These are phyloP conservation scores for Mariannaea elegans DNA, from an alignment of 2,329 filamentous ascomycete genomes.

Conservation along the genomic window DNA sequence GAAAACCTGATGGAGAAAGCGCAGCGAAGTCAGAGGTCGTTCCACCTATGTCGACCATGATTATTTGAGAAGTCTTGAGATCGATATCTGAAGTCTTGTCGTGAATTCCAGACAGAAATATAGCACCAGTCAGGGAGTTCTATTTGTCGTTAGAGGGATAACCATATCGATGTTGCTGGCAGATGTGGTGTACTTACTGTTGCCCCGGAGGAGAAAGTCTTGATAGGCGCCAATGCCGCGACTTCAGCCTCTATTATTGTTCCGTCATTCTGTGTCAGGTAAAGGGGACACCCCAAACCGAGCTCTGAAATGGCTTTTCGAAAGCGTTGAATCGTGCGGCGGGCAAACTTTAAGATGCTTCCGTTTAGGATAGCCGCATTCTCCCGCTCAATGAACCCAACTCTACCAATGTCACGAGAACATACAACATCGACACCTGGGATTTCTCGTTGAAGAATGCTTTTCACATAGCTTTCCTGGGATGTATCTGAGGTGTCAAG, in stretches of 20 bases:
- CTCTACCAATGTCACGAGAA: too few species aligned
- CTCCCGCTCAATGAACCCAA: constrained; percentile 57
- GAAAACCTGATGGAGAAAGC: constrained; percentile 1
- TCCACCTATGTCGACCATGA: background rate
- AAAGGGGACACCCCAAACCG: constrained; percentile 52
- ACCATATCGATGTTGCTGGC: too few species aligned
- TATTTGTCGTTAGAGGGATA: too few species aligned
- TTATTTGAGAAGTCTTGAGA: background rate
- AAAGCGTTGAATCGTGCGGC: constrained; percentile 56
- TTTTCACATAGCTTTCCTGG: constrained; percentile 51
- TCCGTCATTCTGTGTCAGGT: constrained; percentile 61
- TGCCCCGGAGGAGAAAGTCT: constrained; percentile 58
- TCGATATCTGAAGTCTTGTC: too few species aligned
- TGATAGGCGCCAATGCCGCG: constrained; percentile 55
- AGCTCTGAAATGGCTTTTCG: constrained; percentile 50
- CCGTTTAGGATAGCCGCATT: constrained; percentile 64
- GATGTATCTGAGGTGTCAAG: too few species aligned
- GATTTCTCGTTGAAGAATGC: constrained; percentile 47
- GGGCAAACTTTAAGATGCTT: constrained; percentile 57
- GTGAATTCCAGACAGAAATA: too few species aligned
- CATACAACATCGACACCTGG: constrained; percentile 25
- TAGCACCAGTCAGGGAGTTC: constrained; percentile 46
- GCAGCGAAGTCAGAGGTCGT: background rate
- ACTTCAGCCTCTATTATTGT: constrained; percentile 53
- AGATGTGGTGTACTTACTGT: constrained; percentile 36